A percentile compares a stretch with the other conserved stretches of the same genome.
Conservation (phyloP, 352 stramenopile genomes). For the Phytophthora podocarpi region DNA sequence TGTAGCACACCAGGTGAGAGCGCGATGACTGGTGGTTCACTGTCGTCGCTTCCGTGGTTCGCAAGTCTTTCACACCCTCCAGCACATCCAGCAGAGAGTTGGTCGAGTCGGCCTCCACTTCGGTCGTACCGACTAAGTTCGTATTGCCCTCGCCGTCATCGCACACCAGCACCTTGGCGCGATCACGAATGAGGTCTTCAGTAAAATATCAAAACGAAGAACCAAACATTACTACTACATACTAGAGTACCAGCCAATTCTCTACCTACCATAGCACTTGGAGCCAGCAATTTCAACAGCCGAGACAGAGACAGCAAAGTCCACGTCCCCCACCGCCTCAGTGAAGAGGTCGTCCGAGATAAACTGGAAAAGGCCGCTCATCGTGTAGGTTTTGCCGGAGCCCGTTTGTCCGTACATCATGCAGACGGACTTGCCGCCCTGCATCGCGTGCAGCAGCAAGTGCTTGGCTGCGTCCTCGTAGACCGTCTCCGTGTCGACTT, state of each 20-base stretch:
- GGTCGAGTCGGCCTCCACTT: conserved; percentile 56
- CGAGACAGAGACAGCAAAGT: conserved; percentile 54
- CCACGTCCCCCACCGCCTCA: conserved; percentile 49
- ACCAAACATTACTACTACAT: background rate
- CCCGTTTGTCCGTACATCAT: conserved; percentile 85
- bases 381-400: conserved; percentile 84
- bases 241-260: background rate
- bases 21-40: conserved; percentile 80
- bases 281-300: conserved; percentile 67
- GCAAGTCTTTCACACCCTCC: conserved; percentile 63
- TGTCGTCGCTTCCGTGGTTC: conserved; percentile 79
- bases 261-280: conserved; percentile 61
- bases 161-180: conserved; percentile 70
- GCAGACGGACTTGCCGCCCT: conserved; percentile 72
- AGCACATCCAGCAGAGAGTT: conserved; percentile 72
- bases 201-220: background rate
- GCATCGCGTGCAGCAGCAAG: conserved; percentile 70
- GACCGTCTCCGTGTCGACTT: conserved; percentile 74
- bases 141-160: conserved; percentile 75
- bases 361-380: conserved; percentile 84
- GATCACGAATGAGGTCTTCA: conserved; percentile 51
- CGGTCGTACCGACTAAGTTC: conserved; percentile 60
- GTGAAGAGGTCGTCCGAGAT: conserved; percentile 73
- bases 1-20: conserved; percentile 73
- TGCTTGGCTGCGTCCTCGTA: conserved; percentile 71